Base-by-base conservation (phyloP, 306 rosid genomes). In the Vigna mungo region DNA sequence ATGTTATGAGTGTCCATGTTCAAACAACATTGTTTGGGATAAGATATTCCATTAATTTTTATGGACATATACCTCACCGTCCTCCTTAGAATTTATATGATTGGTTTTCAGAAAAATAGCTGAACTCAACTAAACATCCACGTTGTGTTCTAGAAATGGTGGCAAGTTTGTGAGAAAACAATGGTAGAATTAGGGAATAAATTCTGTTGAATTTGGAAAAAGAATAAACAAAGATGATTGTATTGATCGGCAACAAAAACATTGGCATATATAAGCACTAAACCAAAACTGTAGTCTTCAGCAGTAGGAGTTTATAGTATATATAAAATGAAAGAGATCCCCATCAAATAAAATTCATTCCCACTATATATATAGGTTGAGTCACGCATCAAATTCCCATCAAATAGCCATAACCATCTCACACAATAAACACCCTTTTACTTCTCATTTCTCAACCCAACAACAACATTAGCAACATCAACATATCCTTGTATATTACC, bases 301-400 rank as follows among this genome's bases (percentile, higher is more conserved):
- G 23, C 37, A 6, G 7, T 1, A 6, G 48, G 13, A 12, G 7
- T 11, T 34, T 15, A 21, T 21, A 8, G 58, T 64, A 16, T 34
- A 63, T 36, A 53, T 74, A 64, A 64, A 70, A n/a, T 53, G 53
- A 48, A 74, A 63, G 47, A 1, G 4, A 4, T 23, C 25, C 56
- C 25, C 56, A 20, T 27, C 56, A 68, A 77, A 41, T 61, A 0
- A 30, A 30, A 30, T 30, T 55, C 37, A 30, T 30, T 55, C 37
- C 37, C 59, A 67, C 76, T 78, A 68, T 78, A 78, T 77, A 77
- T 78, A 78, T 68, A 78, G 20, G 27, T 46, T 63, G 54, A 65
- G 43, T 75, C 66, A 49, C 71, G 9, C 83, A 69, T 76, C 68
- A 75, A 68, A 59, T 68, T 62, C 73, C 27, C 81, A 46, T 34